Percentiles rank a stretch among this genome's conserved stretches.
Conservation (phyloP, 441 rosid species). For the Daphne laureola region DNA sequence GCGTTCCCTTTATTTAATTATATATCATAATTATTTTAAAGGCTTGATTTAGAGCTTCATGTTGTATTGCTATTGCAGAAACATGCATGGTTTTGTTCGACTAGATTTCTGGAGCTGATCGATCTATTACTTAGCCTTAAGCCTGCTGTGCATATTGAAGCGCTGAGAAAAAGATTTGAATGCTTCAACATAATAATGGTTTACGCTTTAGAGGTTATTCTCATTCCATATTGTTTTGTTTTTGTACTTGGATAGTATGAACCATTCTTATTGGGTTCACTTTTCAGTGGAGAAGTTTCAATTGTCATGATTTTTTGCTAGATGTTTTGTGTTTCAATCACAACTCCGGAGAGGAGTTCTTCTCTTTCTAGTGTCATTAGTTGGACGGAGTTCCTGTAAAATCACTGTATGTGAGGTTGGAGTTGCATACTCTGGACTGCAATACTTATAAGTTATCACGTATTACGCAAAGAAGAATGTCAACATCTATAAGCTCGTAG, state of each 20-base stretch:
- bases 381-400: no score
- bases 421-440: no score
- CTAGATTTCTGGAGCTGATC: conserved; percentile 56
- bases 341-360: no score
- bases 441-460: no score
- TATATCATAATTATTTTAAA: conserved; percentile 2
- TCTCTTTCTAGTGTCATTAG: no score
- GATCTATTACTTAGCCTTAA: conserved; percentile 58
- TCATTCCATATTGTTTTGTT: neutral
- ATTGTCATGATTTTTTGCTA: no score
- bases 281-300: no score
- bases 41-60: conserved; percentile 14
- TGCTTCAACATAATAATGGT: conserved; percentile 66
- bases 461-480: no score
- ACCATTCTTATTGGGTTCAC: conserved; percentile 1
- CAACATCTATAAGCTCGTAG: no score
- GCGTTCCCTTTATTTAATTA: conserved; percentile 9
- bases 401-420: no score
- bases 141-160: conserved; percentile 37
- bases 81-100: conserved; percentile 67
- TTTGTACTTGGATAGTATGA: neutral
- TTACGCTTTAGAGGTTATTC: conserved; percentile 55
- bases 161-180: conserved; percentile 61
- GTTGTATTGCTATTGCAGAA: conserved; percentile 44
- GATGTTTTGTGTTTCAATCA: no score